These are phyloP conservation scores for Purshia tridentata DNA, from an alignment of 306 rosid species.

Conservation along the genomic window DNA sequence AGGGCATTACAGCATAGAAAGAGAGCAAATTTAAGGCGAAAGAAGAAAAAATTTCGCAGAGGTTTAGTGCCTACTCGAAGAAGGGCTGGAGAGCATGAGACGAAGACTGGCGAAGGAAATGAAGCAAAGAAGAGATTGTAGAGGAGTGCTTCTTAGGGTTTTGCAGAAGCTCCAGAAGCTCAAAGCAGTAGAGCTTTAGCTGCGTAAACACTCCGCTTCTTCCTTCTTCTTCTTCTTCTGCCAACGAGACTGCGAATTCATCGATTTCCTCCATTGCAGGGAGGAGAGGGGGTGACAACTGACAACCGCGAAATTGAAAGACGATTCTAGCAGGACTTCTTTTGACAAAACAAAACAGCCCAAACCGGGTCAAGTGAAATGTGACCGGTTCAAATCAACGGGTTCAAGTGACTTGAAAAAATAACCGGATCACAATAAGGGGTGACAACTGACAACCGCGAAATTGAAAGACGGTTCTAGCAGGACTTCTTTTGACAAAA, in stretches of 20 bases:
- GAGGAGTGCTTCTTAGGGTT: conserved; percentile 56
- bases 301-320: conserved; percentile 7
- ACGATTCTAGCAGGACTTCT: not conserved
- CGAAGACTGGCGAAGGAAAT: conserved; percentile 51
- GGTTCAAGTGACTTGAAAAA: too few species aligned
- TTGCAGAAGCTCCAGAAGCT: conserved; percentile 70
- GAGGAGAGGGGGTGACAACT: not conserved
- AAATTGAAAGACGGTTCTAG: not conserved
- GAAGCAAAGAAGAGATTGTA: conserved; percentile 46
- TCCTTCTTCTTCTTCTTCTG: conserved; percentile 7
- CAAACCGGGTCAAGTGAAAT: not conserved
- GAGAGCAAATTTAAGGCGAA: not conserved
- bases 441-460: not conserved
- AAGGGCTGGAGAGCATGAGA: conserved; percentile 61
- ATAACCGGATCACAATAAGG: too few species aligned
- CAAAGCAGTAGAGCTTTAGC: conserved; percentile 56
- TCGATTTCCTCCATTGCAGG: conserved; percentile 42
- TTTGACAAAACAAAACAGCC: not conserved
- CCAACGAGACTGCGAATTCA: not conserved
- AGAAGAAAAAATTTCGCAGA: not conserved
- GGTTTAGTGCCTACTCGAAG: conserved; percentile 55
- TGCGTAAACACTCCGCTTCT: conserved; percentile 45
- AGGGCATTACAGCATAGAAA: not conserved
- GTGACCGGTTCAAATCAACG: not conserved
- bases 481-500: not conserved